Percentiles rank a stretch among this genome's conserved stretches.
phyloP scores from a whole-genome alignment of 1,284 basidiomycete genomes.

The Cryptococcus deneoformans region DNA sequence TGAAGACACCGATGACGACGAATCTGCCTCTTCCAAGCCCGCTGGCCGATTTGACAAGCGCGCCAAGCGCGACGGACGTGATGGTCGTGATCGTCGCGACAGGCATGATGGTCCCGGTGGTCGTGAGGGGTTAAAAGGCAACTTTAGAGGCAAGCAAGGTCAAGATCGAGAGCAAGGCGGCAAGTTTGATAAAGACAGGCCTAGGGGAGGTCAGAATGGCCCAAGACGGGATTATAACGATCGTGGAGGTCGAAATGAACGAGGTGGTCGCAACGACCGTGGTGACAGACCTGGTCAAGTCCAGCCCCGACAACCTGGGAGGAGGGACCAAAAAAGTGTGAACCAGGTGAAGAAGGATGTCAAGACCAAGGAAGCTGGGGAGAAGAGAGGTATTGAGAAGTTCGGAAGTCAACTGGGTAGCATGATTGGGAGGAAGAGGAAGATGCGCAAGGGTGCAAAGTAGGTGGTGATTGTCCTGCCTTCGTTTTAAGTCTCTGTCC shows the following conservation, averaged over 20 bases:
- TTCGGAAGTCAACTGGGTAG: conserved; percentile 44
- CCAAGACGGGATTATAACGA: not conserved
- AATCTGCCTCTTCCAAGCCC: conserved; percentile 1
- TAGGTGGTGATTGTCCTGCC: conserved; percentile 4
- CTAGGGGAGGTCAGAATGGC: no score
- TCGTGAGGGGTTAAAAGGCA: not conserved
- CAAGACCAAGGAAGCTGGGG: conserved; percentile 8
- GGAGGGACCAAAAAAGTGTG: not conserved
- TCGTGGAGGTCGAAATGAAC: not conserved
- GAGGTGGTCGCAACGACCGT: not conserved
- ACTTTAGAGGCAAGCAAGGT: not conserved
- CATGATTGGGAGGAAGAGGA: conserved; percentile 50
- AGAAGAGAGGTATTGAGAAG: conserved; percentile 45
- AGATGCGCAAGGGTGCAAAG: conserved; percentile 39
- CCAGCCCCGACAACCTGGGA: not conserved
- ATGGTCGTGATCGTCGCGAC: not conserved
- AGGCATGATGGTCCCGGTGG: not conserved
- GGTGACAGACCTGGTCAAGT: conserved; percentile 1
- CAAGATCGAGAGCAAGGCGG: conserved; percentile 1
- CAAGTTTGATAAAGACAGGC: not conserved
- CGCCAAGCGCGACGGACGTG: not conserved
- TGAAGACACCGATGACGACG: conserved; percentile 34
- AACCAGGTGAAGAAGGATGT: not conserved
- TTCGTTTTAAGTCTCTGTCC: not conserved
- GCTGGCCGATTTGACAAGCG: not conserved